phyloP scores from a whole-genome alignment of 2,329 filamentous ascomycete species.

The Arthrobotrys pseudoclavata region DNA sequence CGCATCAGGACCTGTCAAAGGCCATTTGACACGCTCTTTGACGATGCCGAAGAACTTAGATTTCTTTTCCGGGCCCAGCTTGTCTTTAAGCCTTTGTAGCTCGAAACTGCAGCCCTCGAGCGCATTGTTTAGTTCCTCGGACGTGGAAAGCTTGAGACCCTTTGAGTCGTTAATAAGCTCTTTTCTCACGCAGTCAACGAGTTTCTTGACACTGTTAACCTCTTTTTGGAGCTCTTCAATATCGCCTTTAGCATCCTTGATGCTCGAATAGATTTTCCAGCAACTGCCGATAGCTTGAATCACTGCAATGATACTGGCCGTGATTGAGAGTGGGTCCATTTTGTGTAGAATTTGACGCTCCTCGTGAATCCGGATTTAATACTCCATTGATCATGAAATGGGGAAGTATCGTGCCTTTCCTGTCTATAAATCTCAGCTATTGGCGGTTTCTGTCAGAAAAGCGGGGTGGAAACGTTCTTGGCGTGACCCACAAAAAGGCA shows the following conservation, averaged over 20 bases:
- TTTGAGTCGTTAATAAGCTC: background rate
- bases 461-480: too few relatives aligned
- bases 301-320: slow-evolving; percentile 35
- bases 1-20: background rate
- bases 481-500: too few relatives aligned
- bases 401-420: too few relatives aligned
- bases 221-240: slow-evolving; percentile 23
- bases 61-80: background rate
- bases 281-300: slow-evolving; percentile 26
- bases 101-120: background rate
- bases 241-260: slow-evolving; percentile 29
- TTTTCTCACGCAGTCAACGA: slow-evolving; percentile 10
- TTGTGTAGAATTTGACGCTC: too few relatives aligned
- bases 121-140: background rate
- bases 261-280: slow-evolving; percentile 37
- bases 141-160: background rate
- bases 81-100: slow-evolving; percentile 1
- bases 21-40: slow-evolving; percentile 2
- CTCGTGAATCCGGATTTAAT: too few relatives aligned
- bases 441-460: too few relatives aligned
- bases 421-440: too few relatives aligned
- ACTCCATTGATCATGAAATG: too few relatives aligned
- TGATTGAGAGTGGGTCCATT: slow-evolving; percentile 38
- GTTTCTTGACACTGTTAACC: slow-evolving; percentile 15
- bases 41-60: background rate